Evolutionary conservation across 108 stramenopile genomes (phyloP).

Genomic region (Discostella stelligeroides): DNA sequence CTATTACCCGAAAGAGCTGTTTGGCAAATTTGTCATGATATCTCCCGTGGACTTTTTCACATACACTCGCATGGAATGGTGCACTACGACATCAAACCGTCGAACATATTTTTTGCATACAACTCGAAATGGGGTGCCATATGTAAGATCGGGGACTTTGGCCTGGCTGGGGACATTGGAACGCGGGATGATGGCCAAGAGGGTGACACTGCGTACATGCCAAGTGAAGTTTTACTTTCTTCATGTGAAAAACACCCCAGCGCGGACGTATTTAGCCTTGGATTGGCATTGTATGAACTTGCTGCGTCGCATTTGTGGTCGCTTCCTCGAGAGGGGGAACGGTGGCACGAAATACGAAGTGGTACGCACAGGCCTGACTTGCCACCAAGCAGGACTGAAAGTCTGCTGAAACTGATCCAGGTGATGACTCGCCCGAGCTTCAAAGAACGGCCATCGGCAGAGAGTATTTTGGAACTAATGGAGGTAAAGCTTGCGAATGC

Average conservation of each 20-base stretch:
- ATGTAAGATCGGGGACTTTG: conserved; percentile 90
- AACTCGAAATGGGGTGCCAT: conserved; percentile 70
- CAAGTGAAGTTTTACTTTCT: conserved; percentile 61
- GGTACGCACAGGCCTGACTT: conserved; percentile 53
- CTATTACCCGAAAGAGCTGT: conserved; percentile 68
- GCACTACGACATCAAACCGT: conserved; percentile 87
- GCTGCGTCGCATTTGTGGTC: conserved; percentile 52
- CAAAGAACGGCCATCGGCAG: conserved; percentile 61
- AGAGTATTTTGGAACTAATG: conserved; percentile 54
- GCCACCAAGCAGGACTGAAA: conserved; percentile 51
- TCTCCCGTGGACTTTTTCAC: conserved; percentile 74
- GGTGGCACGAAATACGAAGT: conserved; percentile 74
- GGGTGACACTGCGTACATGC: conserved; percentile 82
- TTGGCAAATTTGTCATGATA: conserved; percentile 88
- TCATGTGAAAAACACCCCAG: conserved; percentile 63
- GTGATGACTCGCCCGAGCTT: conserved; percentile 56
- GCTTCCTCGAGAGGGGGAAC: conserved; percentile 70
- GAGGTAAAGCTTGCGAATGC: conserved; percentile 49
- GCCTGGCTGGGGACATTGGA: conserved; percentile 76
- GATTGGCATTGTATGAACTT: conserved; percentile 79
- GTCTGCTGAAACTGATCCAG: conserved; percentile 57
- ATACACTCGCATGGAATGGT: conserved; percentile 81
- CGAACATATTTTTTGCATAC: conserved; percentile 76
- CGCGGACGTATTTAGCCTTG: conserved; percentile 84
- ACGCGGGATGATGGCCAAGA: conserved; percentile 82